Evolutionary conservation across 2,329 filamentous ascomycete genomes (phyloP).

Genomic region (Pestalotiopsis sp.): DNA sequence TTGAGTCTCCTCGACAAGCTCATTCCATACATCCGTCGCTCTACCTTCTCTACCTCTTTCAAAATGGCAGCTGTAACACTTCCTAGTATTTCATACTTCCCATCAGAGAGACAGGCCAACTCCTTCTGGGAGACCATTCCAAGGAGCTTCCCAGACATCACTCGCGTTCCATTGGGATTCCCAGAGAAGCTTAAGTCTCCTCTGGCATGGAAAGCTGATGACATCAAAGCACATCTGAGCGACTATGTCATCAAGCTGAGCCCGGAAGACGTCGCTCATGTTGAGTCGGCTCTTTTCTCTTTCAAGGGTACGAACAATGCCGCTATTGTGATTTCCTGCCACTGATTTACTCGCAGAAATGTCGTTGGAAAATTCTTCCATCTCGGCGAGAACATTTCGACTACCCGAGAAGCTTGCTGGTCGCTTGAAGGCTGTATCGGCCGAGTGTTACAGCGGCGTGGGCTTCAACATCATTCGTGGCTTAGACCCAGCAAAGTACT

Average conservation of each 20-base stretch:
- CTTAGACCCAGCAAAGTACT: conserved; percentile 18
- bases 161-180: neutral
- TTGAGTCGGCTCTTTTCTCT: neutral
- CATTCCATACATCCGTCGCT: neutral
- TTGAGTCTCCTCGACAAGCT: neutral
- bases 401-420: neutral
- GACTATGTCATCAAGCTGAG: neutral
- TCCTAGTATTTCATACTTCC: neutral
- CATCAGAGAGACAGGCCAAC: neutral
- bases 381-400: neutral
- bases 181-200: neutral
- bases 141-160: neutral
- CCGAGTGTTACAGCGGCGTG: conserved; percentile 16
- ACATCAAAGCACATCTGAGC: neutral
- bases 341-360: neutral
- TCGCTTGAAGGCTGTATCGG: conserved; percentile 7
- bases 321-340: neutral
- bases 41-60: neutral
- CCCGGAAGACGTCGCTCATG: neutral
- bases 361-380: neutral
- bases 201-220: neutral
- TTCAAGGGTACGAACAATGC: neutral
- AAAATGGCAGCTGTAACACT: neutral
- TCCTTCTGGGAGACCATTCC: neutral
- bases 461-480: conserved; percentile 19